A percentile compares a stretch with the other conserved stretches of the same genome.
Evolutionary conservation across 2,329 filamentous ascomycete genomes (phyloP).

Genomic region (Dothideomycetidae sp.): DNA sequence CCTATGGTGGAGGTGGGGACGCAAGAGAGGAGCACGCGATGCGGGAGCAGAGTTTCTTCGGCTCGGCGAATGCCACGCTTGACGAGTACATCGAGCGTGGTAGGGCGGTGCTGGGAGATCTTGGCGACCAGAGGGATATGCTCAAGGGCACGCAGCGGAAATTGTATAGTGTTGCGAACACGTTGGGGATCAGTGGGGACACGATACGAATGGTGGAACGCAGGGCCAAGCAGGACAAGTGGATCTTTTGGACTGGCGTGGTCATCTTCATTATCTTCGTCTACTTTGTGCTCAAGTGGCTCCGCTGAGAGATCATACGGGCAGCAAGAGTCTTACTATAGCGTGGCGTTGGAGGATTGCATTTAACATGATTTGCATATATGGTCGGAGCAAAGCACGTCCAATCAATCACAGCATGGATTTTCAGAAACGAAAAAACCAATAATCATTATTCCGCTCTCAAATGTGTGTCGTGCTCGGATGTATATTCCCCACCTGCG

Average conservation of each 20-base stretch:
- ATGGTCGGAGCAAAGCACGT: too few species aligned
- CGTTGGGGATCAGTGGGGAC: conserved; percentile 81
- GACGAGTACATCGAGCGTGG: conserved; percentile 91
- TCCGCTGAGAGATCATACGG: conserved; percentile 44
- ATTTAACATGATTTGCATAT: too few species aligned
- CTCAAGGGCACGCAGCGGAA: conserved; percentile 86
- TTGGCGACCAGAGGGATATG: conserved; percentile 83
- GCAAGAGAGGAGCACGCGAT: conserved; percentile 64
- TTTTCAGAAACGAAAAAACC: too few species aligned
- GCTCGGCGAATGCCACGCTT: conserved; percentile 65
- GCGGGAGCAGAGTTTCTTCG: conserved; percentile 78
- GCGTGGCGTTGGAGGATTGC: conserved; percentile 8
- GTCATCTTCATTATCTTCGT: conserved; percentile 82
- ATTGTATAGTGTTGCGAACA: conserved; percentile 87
- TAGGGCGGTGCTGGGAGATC: conserved; percentile 74
- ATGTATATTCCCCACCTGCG: too few species aligned
- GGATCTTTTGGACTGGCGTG: conserved; percentile 86
- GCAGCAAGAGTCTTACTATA: not conserved
- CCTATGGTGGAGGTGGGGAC: conserved; percentile 19
- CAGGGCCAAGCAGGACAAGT: conserved; percentile 86
- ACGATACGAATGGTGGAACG: conserved; percentile 95
- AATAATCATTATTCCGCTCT: too few species aligned
- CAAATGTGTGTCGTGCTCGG: too few species aligned
- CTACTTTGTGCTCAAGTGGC: conserved; percentile 74
- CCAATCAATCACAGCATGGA: too few species aligned